Evolutionary conservation across 2,329 filamentous ascomycete genomes (phyloP).

Genomic region (Periconia digitata): DNA sequence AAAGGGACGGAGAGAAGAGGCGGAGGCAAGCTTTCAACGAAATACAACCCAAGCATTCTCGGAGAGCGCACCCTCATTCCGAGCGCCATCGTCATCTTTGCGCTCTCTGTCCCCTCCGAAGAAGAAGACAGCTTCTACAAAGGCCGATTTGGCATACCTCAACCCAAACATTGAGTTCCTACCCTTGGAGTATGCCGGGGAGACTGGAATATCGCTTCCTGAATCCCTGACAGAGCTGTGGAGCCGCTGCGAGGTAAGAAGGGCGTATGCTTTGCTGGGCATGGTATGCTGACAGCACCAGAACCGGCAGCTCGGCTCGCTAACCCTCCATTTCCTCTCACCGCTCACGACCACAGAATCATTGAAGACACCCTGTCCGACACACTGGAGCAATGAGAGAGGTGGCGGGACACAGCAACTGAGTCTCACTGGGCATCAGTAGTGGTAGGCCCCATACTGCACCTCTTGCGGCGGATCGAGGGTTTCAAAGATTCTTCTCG

Average conservation of each 20-base stretch:
- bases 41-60: constrained; percentile 7
- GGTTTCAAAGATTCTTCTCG: constrained; percentile 8
- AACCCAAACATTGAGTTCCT: constrained; percentile 14
- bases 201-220: constrained; percentile 12
- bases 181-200: constrained; percentile 8
- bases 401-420: constrained; percentile 14
- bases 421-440: constrained; percentile 15
- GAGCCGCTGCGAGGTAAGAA: constrained; percentile 15
- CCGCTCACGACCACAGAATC: constrained; percentile 11
- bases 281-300: constrained; percentile 12
- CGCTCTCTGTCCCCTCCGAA: too few relatives aligned
- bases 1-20: constrained; percentile 7
- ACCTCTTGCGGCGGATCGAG: constrained; percentile 11
- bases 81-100: constrained; percentile 7
- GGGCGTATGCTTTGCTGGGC: constrained; percentile 2
- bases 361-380: constrained; percentile 16
- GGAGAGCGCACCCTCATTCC: constrained; percentile 5
- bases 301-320: constrained; percentile 10
- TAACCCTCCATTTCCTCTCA: constrained; percentile 13
- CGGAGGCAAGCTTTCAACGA: constrained; percentile 6
- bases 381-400: constrained; percentile 15
- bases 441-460: constrained; percentile 27
- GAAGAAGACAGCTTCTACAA: constrained; percentile 12
- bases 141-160: constrained; percentile 12
- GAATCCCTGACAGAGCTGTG: constrained; percentile 11